Conservation (phyloP, 345 rosid genomes). For the Eucalyptus caleyi region DNA sequence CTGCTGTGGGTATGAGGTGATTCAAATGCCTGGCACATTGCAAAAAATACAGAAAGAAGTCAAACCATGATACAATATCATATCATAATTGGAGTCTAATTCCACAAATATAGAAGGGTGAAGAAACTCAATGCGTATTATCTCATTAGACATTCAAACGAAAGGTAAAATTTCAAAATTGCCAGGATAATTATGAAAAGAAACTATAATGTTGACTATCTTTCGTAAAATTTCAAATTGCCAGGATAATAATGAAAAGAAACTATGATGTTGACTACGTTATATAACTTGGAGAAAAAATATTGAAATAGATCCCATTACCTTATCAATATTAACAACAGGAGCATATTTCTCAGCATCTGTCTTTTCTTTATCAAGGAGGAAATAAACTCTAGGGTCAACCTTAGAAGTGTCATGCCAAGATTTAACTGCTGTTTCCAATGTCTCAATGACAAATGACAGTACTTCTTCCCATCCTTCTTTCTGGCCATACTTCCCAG, state of each 20-base stretch:
- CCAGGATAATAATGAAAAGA: background rate
- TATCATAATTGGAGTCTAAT: background rate
- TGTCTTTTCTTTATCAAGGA: constrained; percentile 71
- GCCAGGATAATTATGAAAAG: background rate
- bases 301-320: background rate
- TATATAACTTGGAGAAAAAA: background rate
- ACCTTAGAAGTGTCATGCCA: constrained; percentile 84
- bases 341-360: constrained; percentile 75
- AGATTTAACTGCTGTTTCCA: constrained; percentile 70
- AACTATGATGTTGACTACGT: background rate
- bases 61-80: background rate
- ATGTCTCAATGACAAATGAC: constrained; percentile 62
- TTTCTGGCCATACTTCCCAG: constrained; percentile 51
- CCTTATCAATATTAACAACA: constrained; percentile 84
- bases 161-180: background rate
- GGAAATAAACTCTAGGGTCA: constrained; percentile 70
- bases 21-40: constrained; percentile 74
- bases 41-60: background rate
- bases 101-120: background rate
- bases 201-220: background rate
- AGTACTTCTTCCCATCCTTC: constrained; percentile 45
- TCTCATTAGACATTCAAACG: background rate
- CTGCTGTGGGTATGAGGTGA: constrained; percentile 79
- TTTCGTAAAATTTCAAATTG: background rate
- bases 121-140: background rate